Evolutionary conservation across 768 basidiomycete genomes (phyloP).

Genomic region (Pilatotrama ljubarskyi): DNA sequence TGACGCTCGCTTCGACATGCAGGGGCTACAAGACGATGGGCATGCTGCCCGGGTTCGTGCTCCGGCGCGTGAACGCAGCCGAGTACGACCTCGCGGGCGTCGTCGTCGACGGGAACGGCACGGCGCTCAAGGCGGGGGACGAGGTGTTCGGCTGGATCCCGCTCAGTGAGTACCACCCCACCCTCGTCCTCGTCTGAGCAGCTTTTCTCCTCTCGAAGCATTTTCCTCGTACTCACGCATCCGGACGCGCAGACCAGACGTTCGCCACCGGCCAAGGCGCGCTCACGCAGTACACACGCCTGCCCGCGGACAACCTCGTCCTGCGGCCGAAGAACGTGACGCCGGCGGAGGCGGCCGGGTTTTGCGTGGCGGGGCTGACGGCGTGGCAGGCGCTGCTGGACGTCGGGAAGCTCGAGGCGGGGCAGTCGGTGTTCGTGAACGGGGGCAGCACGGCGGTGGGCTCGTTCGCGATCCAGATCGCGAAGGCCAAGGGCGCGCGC

Average conservation of each 20-base stretch:
- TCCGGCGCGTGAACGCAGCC: constrained; percentile 49
- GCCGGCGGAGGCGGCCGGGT: constrained; percentile 58
- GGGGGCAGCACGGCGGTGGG: constrained; percentile 73
- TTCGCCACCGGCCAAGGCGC: constrained; percentile 50
- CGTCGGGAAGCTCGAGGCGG: constrained; percentile 50
- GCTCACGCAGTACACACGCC: constrained; percentile 54
- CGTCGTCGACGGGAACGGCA: constrained; percentile 54
- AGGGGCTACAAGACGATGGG: constrained; percentile 65
- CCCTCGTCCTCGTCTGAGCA: constrained; percentile 15
- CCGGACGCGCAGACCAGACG: constrained; percentile 28
- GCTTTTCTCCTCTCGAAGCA: background rate
- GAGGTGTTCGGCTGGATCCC: constrained; percentile 60
- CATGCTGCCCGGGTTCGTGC: constrained; percentile 46
- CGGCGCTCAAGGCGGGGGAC: constrained; percentile 57
- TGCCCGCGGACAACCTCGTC: constrained; percentile 44
- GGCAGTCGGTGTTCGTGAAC: constrained; percentile 65
- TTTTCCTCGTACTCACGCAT: background rate
- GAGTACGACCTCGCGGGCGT: constrained; percentile 68
- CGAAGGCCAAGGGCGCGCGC: constrained; percentile 59
- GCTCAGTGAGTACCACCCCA: constrained; percentile 30
- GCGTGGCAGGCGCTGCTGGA: constrained; percentile 57
- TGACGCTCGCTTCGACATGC: background rate
- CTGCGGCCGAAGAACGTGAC: constrained; percentile 51
- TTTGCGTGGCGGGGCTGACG: constrained; percentile 59
- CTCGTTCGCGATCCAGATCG: constrained; percentile 69